Base-by-base conservation (phyloP, 1,139 yeast genomes). In the Schwanniomyces etchellsii region DNA sequence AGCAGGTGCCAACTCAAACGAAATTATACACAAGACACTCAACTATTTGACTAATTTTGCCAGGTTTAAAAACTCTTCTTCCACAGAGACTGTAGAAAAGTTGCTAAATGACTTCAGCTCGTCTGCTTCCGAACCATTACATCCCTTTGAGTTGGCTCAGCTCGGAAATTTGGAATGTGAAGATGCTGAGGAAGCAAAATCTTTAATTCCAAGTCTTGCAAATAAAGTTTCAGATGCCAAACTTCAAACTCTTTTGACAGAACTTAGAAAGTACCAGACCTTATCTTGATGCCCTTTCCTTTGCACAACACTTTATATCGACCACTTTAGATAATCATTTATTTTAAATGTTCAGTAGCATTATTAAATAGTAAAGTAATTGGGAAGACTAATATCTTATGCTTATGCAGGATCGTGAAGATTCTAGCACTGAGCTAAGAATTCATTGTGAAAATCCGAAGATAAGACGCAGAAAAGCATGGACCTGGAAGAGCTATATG, bases 181-280 rank as follows among this genome's bases (percentile, higher is more conserved):
- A 52, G 97, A 91, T 44, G 89, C 95, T 5, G 98, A 91, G 50
- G 99, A 91, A 63, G 97, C 97, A 20, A 85, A 88, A 58, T 85
- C 96, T 16, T 68, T 91, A 49, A 81, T 91, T 39, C 96, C 99
- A 28, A 82, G 95, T 57, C 68, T 91, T 49, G 70, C 76, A 13
- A 73, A 69, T 40, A 89, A 89, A 55, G 88, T 85, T 29, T 74
- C 85, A 5, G 95, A 88, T 44, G 84, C 83, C 29, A 96, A 89
- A 50, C 64, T 91, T 37, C 95, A 88, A 55, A 79, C 85, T 31
- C 71, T 89, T 37, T 69, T 91, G 45, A 93, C 89, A 46, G 96
- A 89, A 61, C 69, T 86, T 50, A 77, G 88, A 43, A 78, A 83
- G 56, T 69, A 67, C 44, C 74, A 67, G 47, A 65, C 73, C 2